These are phyloP conservation scores for Rutidosis leptorrhynchoides DNA, from an alignment of 129 eudicot species.

Conservation along the genomic window DNA sequence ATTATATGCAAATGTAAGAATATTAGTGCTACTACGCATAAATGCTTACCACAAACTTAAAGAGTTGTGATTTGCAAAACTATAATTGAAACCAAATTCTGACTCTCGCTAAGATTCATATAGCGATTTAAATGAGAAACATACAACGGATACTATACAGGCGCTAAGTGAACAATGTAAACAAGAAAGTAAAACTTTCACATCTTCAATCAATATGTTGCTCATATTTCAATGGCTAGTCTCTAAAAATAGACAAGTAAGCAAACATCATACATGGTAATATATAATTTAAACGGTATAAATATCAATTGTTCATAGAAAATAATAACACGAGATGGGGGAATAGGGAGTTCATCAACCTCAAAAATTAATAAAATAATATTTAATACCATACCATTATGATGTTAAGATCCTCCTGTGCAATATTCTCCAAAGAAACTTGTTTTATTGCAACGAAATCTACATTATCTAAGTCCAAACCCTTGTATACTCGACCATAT, in stretches of 20 bases:
- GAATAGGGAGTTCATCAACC: background rate
- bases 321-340: background rate
- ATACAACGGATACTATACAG: background rate
- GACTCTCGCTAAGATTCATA: slow-evolving; percentile 19
- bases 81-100: slow-evolving; percentile 11
- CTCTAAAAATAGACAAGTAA: background rate
- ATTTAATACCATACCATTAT: slow-evolving; percentile 84
- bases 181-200: background rate
- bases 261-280: background rate
- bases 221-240: no score
- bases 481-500: slow-evolving; percentile 97
- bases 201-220: no score
- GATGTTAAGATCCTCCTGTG: slow-evolving; percentile 86
- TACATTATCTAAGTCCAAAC: slow-evolving; percentile 96
- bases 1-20: background rate
- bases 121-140: slow-evolving; percentile 7
- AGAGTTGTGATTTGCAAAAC: slow-evolving; percentile 22
- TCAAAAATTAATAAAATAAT: background rate
- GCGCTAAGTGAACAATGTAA: slow-evolving; percentile 4
- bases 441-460: slow-evolving; percentile 98
- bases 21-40: background rate
- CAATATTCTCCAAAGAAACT: slow-evolving; percentile 90
- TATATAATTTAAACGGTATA: background rate
- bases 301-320: background rate
- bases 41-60: slow-evolving; percentile 17